Base-by-base conservation (phyloP, 106 monocot genomes). In the Agapanthus africanus region DNA sequence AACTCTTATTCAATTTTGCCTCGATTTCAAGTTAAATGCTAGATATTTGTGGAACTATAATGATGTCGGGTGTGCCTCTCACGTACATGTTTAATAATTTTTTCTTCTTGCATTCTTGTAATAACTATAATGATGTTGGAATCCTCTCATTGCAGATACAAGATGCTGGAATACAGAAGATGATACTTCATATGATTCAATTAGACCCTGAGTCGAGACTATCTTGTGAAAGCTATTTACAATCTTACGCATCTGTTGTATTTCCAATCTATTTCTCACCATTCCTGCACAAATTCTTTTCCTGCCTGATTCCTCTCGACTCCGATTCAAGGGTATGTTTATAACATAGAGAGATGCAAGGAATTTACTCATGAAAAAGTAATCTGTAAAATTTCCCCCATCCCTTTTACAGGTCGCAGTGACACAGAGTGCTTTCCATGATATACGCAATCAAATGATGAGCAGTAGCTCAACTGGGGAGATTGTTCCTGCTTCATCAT, bases 131-230 rank as follows among this genome's bases (percentile, higher is more conserved):
- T 33, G 46, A 32, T 30, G 41, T 34, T 41, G 51, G 22, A 39
- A 1, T 3, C 18, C 71, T 62, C 21, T 71, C 23, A 61, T 11
- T 84, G 67, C 81, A 97, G 97, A 89, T 97, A 74, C 91, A 86
- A 80, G 97, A 97, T 85, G 50, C 52, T 59, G 86, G 89, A 59
- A 84, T 92, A 54, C 84, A 76, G 51, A 85, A 82, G 65, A 92
- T 97, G 92, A 92, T 97, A 79, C 86, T 92, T 75, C 97, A 97
- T 68, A 97, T 97, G 97, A 97, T 97, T 73, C 97, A 97, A 68
- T 80, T 97, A 78, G 92, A 97, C 74, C 92, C 97, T 37, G 82
- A 88, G 31, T 71, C 70, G 59, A 78, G 97, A 70, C 68, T 89
- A 54, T 89, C 97, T 28, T 97, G 89, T 78, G 88, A 82, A 74